Evolutionary conservation across 768 basidiomycete genomes (phyloP), one percentile per base, ranked within the genome.

Genomic region (Mycena maculata): DNA sequence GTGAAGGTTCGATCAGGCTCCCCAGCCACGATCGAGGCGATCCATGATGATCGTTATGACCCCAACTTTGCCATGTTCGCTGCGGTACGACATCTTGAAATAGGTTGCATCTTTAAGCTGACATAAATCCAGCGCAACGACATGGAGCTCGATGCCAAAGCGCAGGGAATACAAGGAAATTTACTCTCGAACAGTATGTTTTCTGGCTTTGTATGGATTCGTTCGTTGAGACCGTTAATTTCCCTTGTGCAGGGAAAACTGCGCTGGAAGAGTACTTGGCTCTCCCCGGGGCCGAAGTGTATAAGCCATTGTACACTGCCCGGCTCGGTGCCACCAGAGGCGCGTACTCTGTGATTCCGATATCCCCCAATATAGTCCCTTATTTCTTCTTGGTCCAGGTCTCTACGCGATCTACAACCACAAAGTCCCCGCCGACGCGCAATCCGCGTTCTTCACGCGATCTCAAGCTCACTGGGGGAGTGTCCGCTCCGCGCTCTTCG

Each of bases 41-140:
- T 87, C 23, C 85, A 87, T 68, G 79, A 81, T 39, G 80, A 82
- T 38, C 76, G 74, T 44, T 72, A 81, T 54, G 85, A 87, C 67
- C 86, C 85, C 39, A 88, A 88, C 79, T 84, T 86, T 65, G 76
- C 82, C 13, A 36, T 83, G 22, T 65, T 84, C 25, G 74, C 83
- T 63, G 74, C 80, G 16, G 66, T 87, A 54, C 83, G 80, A 66
- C 2, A n/a, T 36, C 12, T 36, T 28, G 22, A 36, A 41, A 9
- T 18, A 16, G 38, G n/a, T 13, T 57, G 55, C 44, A 53, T 22
- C 27, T 5, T 18, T 59, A 23, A 11, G 58, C 49, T 31, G 23
- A 54, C 49, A 27, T 25, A 36, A 41, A 28, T 55, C 18, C 65
- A 86, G 82, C 77, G 85, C 57, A 82, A 82, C 62, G 80, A 83